Percentiles rank a stretch among this genome's conserved stretches.
phyloP scores from a whole-genome alignment of 805 yeast genomes.

The Saturnispora halmiae region DNA sequence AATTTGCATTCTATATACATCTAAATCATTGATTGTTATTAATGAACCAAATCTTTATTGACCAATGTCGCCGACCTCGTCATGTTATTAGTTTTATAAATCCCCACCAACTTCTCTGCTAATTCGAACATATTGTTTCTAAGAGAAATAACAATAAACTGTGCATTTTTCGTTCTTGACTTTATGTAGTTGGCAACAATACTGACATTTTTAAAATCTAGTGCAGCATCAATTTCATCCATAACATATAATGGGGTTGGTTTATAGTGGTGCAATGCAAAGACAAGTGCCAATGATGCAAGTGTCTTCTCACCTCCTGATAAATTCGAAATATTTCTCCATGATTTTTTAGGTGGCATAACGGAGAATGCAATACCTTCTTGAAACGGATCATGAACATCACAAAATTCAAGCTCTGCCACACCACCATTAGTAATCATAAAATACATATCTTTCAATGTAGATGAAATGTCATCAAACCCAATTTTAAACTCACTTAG shows the following conservation, averaged over 20 bases:
- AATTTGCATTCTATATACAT: background rate
- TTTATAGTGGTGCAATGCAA: constrained; percentile 90
- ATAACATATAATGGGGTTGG: constrained; percentile 97
- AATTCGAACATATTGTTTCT: constrained; percentile 97
- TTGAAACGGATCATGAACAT: constrained; percentile 93
- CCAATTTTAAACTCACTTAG: constrained; percentile 91
- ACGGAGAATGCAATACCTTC: constrained; percentile 96
- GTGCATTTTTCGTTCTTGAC: constrained; percentile 93
- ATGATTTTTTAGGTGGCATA: constrained; percentile 97
- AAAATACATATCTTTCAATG: constrained; percentile 93
- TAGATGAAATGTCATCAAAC: constrained; percentile 73
- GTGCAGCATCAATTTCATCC: constrained; percentile 99
- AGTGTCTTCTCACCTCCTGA: constrained; percentile 98
- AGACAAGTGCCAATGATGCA: constrained; percentile 88
- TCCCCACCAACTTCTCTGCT: constrained; percentile 90
- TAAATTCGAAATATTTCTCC: constrained; percentile 91
- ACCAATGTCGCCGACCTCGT: constrained; percentile 74
- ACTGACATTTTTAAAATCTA: constrained; percentile 93
- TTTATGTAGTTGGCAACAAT: constrained; percentile 96
- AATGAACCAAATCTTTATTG: constrained; percentile 41
- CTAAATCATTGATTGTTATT: too few relatives aligned
- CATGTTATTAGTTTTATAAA: constrained; percentile 87
- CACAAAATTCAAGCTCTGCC: constrained; percentile 93
- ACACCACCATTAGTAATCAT: constrained; percentile 99
- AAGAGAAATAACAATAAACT: constrained; percentile 88